Percentiles rank a stretch among this genome's conserved stretches.
phyloP scores from a whole-genome alignment of 345 rosid genomes.

The Streptanthus diversifolius region DNA sequence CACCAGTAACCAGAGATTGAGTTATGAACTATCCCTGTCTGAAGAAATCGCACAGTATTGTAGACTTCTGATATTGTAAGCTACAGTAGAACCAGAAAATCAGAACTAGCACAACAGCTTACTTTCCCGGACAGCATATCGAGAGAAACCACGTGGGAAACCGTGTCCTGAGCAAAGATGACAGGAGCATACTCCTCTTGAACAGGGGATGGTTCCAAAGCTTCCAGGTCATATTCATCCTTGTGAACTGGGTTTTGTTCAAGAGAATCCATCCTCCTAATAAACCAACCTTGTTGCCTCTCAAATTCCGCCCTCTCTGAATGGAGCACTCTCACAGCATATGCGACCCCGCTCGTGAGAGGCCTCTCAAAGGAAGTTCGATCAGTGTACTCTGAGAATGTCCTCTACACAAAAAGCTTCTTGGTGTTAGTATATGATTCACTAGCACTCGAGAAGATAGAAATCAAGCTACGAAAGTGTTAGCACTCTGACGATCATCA shows the following conservation, averaged over 20 bases:
- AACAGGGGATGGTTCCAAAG: conserved; percentile 69
- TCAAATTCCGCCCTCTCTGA: conserved; percentile 89
- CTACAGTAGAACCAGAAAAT: background rate
- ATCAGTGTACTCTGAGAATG: conserved; percentile 90
- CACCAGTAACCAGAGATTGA: background rate
- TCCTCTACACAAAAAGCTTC: conserved; percentile 46
- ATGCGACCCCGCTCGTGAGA: conserved; percentile 95
- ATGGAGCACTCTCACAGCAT: conserved; percentile 87
- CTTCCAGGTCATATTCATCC: conserved; percentile 59
- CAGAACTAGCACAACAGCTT: conserved; percentile 21
- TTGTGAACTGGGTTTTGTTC: conserved; percentile 79
- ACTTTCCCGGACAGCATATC: conserved; percentile 96
- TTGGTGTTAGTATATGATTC: background rate
- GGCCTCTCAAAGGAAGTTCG: conserved; percentile 98
- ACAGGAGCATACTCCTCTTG: conserved; percentile 98
- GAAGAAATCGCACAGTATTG: background rate
- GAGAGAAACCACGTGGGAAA: conserved; percentile 82
- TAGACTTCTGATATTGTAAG: no score
- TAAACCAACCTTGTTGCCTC: conserved; percentile 91
- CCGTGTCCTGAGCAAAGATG: conserved; percentile 95
- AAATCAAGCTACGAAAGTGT: background rate
- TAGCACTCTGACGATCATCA: background rate
- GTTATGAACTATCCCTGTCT: background rate
- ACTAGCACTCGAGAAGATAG: background rate
- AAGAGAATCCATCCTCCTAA: conserved; percentile 61